Evolutionary conservation across 1,284 basidiomycete genomes (phyloP).

Genomic region (Golubevia sp.): DNA sequence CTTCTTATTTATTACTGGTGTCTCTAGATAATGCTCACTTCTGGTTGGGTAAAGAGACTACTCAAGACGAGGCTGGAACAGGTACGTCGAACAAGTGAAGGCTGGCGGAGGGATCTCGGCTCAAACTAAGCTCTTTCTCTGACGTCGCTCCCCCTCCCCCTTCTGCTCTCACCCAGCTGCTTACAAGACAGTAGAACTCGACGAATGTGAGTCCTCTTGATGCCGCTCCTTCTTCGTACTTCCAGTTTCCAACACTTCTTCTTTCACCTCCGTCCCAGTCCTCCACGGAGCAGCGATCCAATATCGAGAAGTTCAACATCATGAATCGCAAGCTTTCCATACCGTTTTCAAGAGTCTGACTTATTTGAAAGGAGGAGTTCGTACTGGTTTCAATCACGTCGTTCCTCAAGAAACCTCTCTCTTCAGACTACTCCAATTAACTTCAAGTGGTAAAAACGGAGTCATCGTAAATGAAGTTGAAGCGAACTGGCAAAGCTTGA

Average conservation of each 20-base stretch:
- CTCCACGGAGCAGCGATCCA: constrained; percentile 68
- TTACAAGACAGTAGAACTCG: constrained; percentile 73
- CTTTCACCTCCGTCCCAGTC: constrained; percentile 58
- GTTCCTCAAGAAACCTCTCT: constrained; percentile 1
- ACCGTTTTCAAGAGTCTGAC: constrained; percentile 67
- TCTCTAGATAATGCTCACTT: constrained; percentile 70
- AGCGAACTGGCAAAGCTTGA: background rate
- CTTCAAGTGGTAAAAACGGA: background rate
- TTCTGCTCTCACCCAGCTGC: constrained; percentile 62
- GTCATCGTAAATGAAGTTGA: constrained; percentile 9
- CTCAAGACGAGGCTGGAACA: constrained; percentile 71
- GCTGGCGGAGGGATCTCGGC: too few species aligned
- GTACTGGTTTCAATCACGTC: constrained; percentile 69
- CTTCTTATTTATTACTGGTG: background rate
- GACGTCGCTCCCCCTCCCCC: background rate
- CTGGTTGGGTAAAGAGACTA: constrained; percentile 70
- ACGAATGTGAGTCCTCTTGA: constrained; percentile 66
- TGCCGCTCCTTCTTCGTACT: background rate
- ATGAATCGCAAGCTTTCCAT: constrained; percentile 69
- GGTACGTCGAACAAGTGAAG: background rate
- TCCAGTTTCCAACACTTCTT: background rate
- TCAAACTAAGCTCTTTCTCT: background rate
- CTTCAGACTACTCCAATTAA: constrained; percentile 8
- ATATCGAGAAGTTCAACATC: constrained; percentile 70
- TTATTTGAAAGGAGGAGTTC: constrained; percentile 68